Evolutionary conservation across 192 early-diverging fungal genomes (phyloP), one percentile per base, ranked within the genome.

Genomic region (Linnemannia zychae): DNA sequence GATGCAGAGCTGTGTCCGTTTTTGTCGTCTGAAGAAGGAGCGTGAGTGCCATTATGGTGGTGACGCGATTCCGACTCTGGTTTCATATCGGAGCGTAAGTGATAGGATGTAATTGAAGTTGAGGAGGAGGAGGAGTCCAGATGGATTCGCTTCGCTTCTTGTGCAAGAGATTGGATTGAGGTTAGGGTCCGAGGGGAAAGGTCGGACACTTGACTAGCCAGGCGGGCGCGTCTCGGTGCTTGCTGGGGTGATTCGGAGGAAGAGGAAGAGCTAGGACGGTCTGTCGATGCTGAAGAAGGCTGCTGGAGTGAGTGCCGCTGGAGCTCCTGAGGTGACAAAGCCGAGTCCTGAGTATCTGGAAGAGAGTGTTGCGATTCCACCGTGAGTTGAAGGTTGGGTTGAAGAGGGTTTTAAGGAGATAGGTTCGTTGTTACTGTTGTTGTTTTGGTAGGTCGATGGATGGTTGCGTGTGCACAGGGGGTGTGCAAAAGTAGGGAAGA

Each of bases 331-430:
- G 76, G 40, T 53, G 80, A 74, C 34, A 60, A 81, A 71, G 78
- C 76, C 78, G 78, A 75, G 81, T 79, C 75, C 81, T 74, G 78
- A 75, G 87, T 77, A 52, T 74, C 44, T 74, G 68, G 48, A 75
- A 68, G 63, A 67, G 78, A 24, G 44, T 50, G 48, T 71, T 73
- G 75, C 75, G 82, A 82, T 76, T 78, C 80, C 80, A 81, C 85
- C 78, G 77, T 77, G 76, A 46, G 47, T 33, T 24, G 67, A 28
- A 52, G 44, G 37, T 49, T 71, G 60, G 60, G 67, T 75, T 53
- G 48, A 78, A 71, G 68, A 28, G 15, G 52, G 68, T 18, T 46
- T 31, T 63, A 63, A 63, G 28, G 57, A 63, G 28, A 31, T n/a
- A 2, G 28, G 0, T 63, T 57, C n/a, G n/a, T n/a, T 57, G 53